Evolutionary conservation across 2,329 filamentous ascomycete species (phyloP), one percentile per base, ranked within the genome.

Genomic region (Ascochyta clinopodiicola): DNA sequence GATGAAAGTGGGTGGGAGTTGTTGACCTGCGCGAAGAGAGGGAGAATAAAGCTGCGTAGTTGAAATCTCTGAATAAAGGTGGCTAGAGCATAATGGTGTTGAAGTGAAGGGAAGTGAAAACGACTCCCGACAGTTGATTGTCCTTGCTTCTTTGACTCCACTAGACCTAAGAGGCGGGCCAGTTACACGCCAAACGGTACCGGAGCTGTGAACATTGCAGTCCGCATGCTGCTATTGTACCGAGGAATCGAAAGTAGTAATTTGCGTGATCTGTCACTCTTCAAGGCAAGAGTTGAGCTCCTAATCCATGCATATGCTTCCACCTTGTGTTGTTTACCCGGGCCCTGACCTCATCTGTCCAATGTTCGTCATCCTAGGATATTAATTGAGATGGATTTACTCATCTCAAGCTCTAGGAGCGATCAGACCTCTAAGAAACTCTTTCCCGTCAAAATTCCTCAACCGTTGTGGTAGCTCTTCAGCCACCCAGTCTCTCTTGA

Each of bases 21-120:
- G 29, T 15, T 4, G 12, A 10, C 15, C 29, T 31, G 12, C 9
- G 12, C 29, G 6, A 31, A 32, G 17, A 17, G 19, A 24, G 15
- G 13, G 8, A 6, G 10, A 21, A 32, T 38, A 34, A 46, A 44
- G 34, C 21, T 31, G 29, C 49, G 48, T 21, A 19, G 35, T 24
- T 25, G 29, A 50, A 49, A 37, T 6, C 15, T 45, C n/a, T 32
- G 25, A 56, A 59, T 53, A 24, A 44, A 52, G 44, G 56, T 15
- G 60, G 54, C 43, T 61, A 50, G 56, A 39, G 49, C 40, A 48
- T 29, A 45, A 36, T 39, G 37, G 27, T 12, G 31, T 27, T 19
- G 13, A 40, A 35, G 49, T 59, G 57, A 57, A 51, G 37, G 35
- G 42, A 61, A 50, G 60, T 65, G 63, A 59, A 65, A 51, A 54